phyloP scores from a whole-genome alignment of 108 stramenopile species.

The Parietichytrium sp. region DNA sequence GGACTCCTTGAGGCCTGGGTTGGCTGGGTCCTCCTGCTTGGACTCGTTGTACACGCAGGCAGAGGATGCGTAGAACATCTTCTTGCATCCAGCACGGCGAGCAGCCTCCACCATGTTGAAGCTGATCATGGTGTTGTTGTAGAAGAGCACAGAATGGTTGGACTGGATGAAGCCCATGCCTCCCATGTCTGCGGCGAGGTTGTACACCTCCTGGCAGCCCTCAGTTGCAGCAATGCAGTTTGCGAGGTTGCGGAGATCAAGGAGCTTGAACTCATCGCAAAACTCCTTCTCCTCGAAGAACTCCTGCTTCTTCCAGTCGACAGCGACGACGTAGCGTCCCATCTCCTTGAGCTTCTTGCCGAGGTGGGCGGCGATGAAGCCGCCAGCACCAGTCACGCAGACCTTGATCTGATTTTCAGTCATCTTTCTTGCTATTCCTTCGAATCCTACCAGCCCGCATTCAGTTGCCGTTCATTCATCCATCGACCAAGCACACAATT shows the following conservation, averaged over 20 bases:
- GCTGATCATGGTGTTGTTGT: constrained; percentile 97
- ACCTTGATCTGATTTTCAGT: constrained; percentile 73
- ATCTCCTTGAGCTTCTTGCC: constrained; percentile 87
- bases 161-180: constrained; percentile 98
- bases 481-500: too few species aligned
- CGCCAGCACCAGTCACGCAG: constrained; percentile 91
- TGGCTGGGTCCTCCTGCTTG: constrained; percentile 92
- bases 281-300: constrained; percentile 94
- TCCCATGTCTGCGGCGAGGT: constrained; percentile 99
- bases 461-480: too few species aligned
- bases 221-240: constrained; percentile 87
- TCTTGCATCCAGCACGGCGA: constrained; percentile 75
- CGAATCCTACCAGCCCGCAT: too few species aligned
- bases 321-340: constrained; percentile 77
- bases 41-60: constrained; percentile 99
- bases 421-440: constrained; percentile 39
- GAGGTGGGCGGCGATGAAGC: constrained; percentile 95
- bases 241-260: constrained; percentile 86
- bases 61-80: constrained; percentile 91
- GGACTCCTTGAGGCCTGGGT: constrained; percentile 86
- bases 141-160: constrained; percentile 90
- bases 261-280: constrained; percentile 91
- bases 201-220: constrained; percentile 94
- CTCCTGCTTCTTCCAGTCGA: constrained; percentile 94
- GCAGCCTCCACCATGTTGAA: constrained; percentile 98